Evolutionary conservation across 2,329 filamentous ascomycete species (phyloP), one percentile per base, ranked within the genome.

Genomic region (Niveomyces coronatus): DNA sequence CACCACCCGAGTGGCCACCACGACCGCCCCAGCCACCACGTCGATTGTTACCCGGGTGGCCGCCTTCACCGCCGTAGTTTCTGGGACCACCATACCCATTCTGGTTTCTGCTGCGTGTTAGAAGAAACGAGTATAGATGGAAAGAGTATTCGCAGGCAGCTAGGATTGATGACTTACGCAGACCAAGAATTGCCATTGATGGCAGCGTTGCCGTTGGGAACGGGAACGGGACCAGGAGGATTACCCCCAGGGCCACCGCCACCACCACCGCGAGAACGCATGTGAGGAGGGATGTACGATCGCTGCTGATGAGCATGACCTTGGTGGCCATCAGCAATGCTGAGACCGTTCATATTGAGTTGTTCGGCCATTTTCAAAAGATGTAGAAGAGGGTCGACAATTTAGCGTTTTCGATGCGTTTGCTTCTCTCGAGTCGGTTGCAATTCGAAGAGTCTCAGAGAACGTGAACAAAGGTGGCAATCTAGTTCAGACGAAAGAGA

Each of bases 241-340:
- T 48, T 48, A 40, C 43, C n/a, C n/a, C n/a, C 54, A 5, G 40
- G 29, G 11, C 22, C 26, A 34, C 35, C 18, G 26, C 24, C 23
- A 22, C 28, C 24, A 41, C 58, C 61, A 52, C 66, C 61, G 59
- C 74, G 74, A 52, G 65, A 67, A 56, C 85, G 79, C 71, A 88
- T 78, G 63, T 91, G 85, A 62, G 85, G 85, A 49, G 85, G 85
- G 49, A 91, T 87, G 70, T 91, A 91, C 41, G 83, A 83, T 54
- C 81, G 80, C 47, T 53, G 47, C 42, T 52, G 35, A 45, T 44
- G 45, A 37, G 46, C 49, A 32, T n/a, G n/a, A n/a, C 53, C 49
- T 39, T 57, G 54, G 33, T 51, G 47, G 40, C 54, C 59, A 22
- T 61, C 59, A 42, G 59, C 76, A 47, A 89, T 68, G 63, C 67